A percentile compares a stretch with the other conserved stretches of the same genome.
These are phyloP conservation scores for Rhizoctonia solani DNA, from an alignment of 1,284 basidiomycete genomes.

Conservation along the genomic window DNA sequence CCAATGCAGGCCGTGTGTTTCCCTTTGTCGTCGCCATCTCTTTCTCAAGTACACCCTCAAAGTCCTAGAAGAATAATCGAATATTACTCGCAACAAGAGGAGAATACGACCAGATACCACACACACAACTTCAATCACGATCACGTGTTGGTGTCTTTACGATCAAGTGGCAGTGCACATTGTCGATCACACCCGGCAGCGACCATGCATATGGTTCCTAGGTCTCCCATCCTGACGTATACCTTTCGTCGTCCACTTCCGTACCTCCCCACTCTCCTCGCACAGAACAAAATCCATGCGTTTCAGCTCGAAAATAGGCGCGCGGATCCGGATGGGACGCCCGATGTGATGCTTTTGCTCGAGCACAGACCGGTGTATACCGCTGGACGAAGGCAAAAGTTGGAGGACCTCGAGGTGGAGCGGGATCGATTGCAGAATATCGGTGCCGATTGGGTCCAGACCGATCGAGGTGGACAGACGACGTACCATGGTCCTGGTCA, in stretches of 20 bases:
- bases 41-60: not conserved
- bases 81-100: too few species aligned
- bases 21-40: not conserved
- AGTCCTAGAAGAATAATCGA: not conserved
- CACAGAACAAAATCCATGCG: constrained; percentile 72
- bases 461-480: constrained; percentile 87
- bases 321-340: constrained; percentile 48
- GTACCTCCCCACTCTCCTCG: constrained; percentile 66
- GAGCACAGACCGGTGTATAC: constrained; percentile 96
- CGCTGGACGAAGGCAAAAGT: constrained; percentile 79
- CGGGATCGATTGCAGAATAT: constrained; percentile 67
- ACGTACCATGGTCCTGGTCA: constrained; percentile 99
- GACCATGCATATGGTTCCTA: not conserved
- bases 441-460: constrained; percentile 86
- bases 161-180: not conserved
- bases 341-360: constrained; percentile 70
- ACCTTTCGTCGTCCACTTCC: constrained; percentile 73
- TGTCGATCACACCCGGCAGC: not conserved
- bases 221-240: constrained; percentile 69
- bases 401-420: constrained; percentile 64
- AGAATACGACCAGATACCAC: too few species aligned
- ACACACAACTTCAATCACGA: too few species aligned
- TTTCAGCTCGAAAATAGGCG: constrained; percentile 61
- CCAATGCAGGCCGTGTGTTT: constrained; percentile 6
- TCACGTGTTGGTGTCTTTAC: not conserved